These are phyloP conservation scores for Sclerotinia glacialis DNA, from an alignment of 2,329 filamentous ascomycete genomes.

Conservation along the genomic window DNA sequence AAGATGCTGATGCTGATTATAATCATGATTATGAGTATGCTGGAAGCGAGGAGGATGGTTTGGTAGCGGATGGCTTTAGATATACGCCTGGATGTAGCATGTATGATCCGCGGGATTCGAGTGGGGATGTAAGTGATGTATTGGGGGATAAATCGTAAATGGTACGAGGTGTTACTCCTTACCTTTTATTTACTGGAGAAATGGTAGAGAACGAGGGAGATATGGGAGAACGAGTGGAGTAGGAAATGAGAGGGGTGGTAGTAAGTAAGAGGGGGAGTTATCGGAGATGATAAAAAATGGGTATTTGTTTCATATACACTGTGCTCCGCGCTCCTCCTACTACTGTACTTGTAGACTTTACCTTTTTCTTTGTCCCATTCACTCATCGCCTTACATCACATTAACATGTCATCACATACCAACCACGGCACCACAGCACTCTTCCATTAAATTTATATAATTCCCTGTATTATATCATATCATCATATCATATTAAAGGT, in stretches of 20 bases:
- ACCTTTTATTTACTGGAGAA: too few species aligned
- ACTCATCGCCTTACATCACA: not conserved
- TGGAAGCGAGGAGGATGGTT: constrained; percentile 27
- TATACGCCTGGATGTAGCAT: constrained; percentile 33
- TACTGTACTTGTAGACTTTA: not conserved
- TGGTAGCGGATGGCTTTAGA: constrained; percentile 36
- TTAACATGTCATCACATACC: too few species aligned
- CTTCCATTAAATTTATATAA: too few species aligned
- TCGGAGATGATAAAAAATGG: too few species aligned
- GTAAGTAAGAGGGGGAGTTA: too few species aligned
- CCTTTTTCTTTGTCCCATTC: not conserved
- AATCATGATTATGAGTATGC: constrained; percentile 10
- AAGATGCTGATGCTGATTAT: constrained; percentile 6
- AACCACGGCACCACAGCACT: too few species aligned
- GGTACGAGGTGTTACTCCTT: too few species aligned
- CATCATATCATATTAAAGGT: too few species aligned
- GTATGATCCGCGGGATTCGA: constrained; percentile 30
- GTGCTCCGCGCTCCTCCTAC: not conserved
- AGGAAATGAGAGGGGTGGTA: not conserved
- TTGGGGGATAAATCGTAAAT: constrained; percentile 25
- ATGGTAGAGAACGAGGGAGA: too few species aligned
- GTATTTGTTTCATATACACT: too few species aligned
- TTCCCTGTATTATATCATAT: too few species aligned
- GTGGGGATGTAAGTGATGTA: constrained; percentile 34
- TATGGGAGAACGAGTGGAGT: too few species aligned